Conservation (phyloP, 768 basidiomycete species). For the Leccinellum albellum region DNA sequence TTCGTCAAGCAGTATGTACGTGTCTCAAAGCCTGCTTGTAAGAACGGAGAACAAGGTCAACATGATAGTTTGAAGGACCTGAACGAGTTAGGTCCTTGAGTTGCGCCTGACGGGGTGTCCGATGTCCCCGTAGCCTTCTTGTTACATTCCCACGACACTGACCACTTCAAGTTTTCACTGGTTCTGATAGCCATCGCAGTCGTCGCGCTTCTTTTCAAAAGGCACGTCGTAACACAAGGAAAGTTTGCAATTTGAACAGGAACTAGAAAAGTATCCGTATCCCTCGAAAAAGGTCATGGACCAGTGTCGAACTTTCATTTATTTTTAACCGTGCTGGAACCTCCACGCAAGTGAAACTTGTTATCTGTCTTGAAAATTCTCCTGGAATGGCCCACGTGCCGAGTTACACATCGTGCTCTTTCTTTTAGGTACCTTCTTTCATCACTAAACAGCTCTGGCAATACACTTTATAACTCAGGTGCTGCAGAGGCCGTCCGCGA, state of each 20-base stretch:
- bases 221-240: slow-evolving; percentile 51
- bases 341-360: slow-evolving; percentile 49
- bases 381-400: slow-evolving; percentile 32
- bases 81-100: too few species aligned
- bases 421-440: slow-evolving; percentile 50
- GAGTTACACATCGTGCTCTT: slow-evolving; percentile 85
- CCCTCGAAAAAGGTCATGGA: slow-evolving; percentile 71
- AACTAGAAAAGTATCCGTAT: slow-evolving; percentile 80
- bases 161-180: not conserved
- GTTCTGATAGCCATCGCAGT: slow-evolving; percentile 5
- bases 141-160: not conserved
- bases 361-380: slow-evolving; percentile 59
- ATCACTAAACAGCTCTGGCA: slow-evolving; percentile 95
- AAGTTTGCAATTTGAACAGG: slow-evolving; percentile 68
- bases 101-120: not conserved
- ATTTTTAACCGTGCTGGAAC: slow-evolving; percentile 45
- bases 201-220: slow-evolving; percentile 89
- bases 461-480: too few species aligned
- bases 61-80: too few species aligned
- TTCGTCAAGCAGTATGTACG: not conserved
- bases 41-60: too few species aligned
- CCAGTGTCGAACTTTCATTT: slow-evolving; percentile 75
- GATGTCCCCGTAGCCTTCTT: not conserved
- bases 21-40: too few species aligned
- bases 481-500: too few species aligned